Evolutionary conservation across 2,329 filamentous ascomycete genomes (phyloP), one percentile per base, ranked within the genome.

Genomic region (Epichloe typhina): DNA sequence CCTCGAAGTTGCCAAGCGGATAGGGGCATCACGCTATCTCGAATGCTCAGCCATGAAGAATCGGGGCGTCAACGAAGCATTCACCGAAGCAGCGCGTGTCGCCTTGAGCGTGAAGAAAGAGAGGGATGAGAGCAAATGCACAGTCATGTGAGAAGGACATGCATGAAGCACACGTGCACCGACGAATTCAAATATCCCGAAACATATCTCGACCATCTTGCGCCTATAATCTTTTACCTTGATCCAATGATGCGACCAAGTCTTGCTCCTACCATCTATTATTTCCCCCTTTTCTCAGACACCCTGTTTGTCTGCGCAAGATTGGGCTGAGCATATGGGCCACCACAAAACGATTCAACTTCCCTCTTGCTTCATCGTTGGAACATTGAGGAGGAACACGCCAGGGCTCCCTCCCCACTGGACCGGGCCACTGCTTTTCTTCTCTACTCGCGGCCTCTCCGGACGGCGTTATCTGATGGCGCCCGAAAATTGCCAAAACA

Each of bases 21-120:
- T 97, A 69, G 86, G 89, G 60, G 93, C 93, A 6, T 77, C 95
- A 64, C 83, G 94, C 63, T 98, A 98, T 67, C 80, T 98, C 51
- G 93, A 98, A 75, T 98, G 93, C 74, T 97, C 93, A 38, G 93
- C 93, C 52, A 97, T 97, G 83, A 85, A 90, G 71, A 98, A 98
- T 70, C 82, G 93, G 47, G 93, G 93, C 54, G 94, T 98, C 63
- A 96, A 97, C 69, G 93, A 98, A 70, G 93, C 93, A 42, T 98
- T 98, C 64, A 97, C 93, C 40, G 93, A 98, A 73, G 93, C 93
- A 40, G 91, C 93, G 21, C 85, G 94, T 62, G 93, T 98, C 37
- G 93, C 93, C 13, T 74, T 98, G 51, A 82, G 80, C 58, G 80
- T 84, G 52, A 83, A 78, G 69, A 78, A 80, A 60, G 79, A 79